phyloP scores from a whole-genome alignment of 371 early-diverging fungal genomes.

The Mucor saturninus region DNA sequence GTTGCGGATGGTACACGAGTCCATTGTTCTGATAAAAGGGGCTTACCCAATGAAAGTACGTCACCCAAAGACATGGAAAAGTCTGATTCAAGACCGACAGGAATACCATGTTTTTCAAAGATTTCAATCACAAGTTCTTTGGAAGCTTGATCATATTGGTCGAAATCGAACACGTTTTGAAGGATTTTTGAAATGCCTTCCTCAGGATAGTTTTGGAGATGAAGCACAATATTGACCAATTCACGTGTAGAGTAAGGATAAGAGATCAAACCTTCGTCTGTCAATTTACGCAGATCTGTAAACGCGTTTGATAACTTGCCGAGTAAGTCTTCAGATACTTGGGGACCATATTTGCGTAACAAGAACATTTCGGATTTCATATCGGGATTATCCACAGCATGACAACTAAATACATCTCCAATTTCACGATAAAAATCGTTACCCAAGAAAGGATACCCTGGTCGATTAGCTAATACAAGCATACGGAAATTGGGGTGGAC shows the following conservation, averaged over 20 bases:
- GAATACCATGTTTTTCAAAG: constrained; percentile 82
- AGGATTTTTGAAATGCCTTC: constrained; percentile 77
- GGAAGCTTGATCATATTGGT: constrained; percentile 72
- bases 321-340: constrained; percentile 71
- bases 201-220: constrained; percentile 75
- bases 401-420: constrained; percentile 80
- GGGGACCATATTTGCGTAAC: constrained; percentile 75
- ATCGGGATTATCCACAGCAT: constrained; percentile 86
- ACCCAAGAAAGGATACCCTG: constrained; percentile 78
- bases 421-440: constrained; percentile 88
- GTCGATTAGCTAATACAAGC: constrained; percentile 88
- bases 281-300: constrained; percentile 73
- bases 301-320: constrained; percentile 73
- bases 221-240: constrained; percentile 79
- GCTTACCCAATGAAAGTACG: constrained; percentile 55
- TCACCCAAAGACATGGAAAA: constrained; percentile 71
- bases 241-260: constrained; percentile 92
- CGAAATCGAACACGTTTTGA: constrained; percentile 87
- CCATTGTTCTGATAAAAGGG: constrained; percentile 69
- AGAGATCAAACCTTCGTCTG: constrained; percentile 78
- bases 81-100: constrained; percentile 74
- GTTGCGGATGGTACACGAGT: constrained; percentile 34
- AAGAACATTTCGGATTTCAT: constrained; percentile 75
- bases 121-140: constrained; percentile 73
- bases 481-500: constrained; percentile 81